Percentiles rank a stretch among this genome's conserved stretches.
phyloP scores from a whole-genome alignment of 73 alveolate species.

The Diophrys sp. region DNA sequence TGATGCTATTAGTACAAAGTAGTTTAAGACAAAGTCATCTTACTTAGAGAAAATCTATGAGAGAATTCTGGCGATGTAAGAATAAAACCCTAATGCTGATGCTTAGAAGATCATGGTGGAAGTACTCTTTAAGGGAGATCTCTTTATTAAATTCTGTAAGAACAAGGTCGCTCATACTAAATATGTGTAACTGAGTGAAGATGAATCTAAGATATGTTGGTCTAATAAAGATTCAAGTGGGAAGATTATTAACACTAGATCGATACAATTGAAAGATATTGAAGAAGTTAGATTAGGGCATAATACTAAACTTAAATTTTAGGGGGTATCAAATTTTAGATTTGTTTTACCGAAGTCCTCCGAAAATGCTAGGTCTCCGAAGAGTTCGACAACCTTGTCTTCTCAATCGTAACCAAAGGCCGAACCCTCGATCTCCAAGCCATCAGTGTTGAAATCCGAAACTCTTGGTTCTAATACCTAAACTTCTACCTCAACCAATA shows the following conservation, averaged over 20 bases:
- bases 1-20: conserved; percentile 54
- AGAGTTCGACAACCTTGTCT: conserved; percentile 62
- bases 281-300: conserved; percentile 60
- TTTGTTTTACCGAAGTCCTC: conserved; percentile 55
- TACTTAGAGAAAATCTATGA: conserved; percentile 63
- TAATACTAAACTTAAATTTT: too few species aligned
- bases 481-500: conserved; percentile 8
- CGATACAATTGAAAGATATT: conserved; percentile 46
- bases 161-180: conserved; percentile 55
- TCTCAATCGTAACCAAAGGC: conserved; percentile 48
- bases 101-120: conserved; percentile 28
- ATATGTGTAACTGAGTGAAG: conserved; percentile 58
- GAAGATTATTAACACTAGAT: conserved; percentile 25
- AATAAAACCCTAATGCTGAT: neutral
- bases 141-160: conserved; percentile 57
- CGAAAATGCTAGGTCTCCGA: conserved; percentile 47
- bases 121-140: conserved; percentile 47
- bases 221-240: neutral
- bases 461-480: conserved; percentile 64
- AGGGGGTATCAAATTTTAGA: too few species aligned
- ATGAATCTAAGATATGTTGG: conserved; percentile 38
- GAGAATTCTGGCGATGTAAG: conserved; percentile 47
- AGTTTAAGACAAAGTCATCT: conserved; percentile 53
- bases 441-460: conserved; percentile 41
- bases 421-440: conserved; percentile 63